Evolutionary conservation across 208 protist genomes (phyloP).

Genomic region (Wallacemonas sp.): DNA sequence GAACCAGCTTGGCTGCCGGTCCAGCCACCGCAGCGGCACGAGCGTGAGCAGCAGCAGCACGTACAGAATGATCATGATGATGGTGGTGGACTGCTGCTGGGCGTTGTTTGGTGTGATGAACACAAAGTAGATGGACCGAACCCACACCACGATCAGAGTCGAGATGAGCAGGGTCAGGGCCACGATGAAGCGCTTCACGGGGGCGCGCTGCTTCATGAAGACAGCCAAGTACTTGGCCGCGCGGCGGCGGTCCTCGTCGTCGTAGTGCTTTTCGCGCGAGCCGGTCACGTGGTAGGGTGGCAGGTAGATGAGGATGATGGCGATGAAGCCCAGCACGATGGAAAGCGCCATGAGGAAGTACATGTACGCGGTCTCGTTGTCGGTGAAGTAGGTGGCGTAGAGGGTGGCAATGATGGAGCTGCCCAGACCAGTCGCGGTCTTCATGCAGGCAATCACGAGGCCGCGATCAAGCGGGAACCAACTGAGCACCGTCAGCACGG

Average conservation of each 20-base stretch:
- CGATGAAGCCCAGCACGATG: constrained; percentile 29
- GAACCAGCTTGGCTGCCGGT: constrained; percentile 23
- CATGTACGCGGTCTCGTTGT: constrained; percentile 36
- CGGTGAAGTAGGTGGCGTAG: constrained; percentile 41
- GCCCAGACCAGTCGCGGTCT: constrained; percentile 48
- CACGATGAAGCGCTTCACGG: constrained; percentile 38
- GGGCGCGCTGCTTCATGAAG: constrained; percentile 34
- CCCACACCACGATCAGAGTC: constrained; percentile 34
- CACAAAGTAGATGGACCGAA: constrained; percentile 43
- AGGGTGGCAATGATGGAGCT: constrained; percentile 39
- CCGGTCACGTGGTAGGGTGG: constrained; percentile 51
- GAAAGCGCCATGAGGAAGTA: constrained; percentile 40
- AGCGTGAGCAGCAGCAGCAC: constrained; percentile 23
- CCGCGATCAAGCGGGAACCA: constrained; percentile 56
- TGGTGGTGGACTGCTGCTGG: constrained; percentile 28
- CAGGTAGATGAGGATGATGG: constrained; percentile 34
- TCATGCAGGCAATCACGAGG: constrained; percentile 37
- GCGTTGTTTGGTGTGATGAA: constrained; percentile 31
- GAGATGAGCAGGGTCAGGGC: constrained; percentile 31
- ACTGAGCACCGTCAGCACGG: constrained; percentile 44
- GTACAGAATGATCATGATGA: constrained; percentile 49
- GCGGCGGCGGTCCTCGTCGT: constrained; percentile 23
- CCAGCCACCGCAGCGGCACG: constrained; percentile 20
- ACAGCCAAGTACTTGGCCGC: constrained; percentile 31
- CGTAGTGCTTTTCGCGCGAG: constrained; percentile 35